These are phyloP conservation scores for Rhodotorula sp. DNA, from an alignment of 1,284 basidiomycete genomes.

Conservation along the genomic window DNA sequence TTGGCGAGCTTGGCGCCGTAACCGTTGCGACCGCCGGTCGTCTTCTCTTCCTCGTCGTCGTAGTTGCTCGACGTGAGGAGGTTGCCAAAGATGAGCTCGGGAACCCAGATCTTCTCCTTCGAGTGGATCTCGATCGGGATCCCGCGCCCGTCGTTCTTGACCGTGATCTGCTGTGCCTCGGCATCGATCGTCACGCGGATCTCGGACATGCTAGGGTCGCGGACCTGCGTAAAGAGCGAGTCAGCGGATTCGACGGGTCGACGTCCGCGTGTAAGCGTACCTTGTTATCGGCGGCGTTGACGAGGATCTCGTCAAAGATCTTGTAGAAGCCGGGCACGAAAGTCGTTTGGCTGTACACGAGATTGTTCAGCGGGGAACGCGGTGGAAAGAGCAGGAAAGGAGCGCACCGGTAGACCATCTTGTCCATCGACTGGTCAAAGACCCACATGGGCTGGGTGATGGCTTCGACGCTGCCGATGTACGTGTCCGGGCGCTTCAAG, in stretches of 20 bases:
- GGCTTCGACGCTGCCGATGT: slow-evolving; percentile 91
- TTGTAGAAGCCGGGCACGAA: slow-evolving; percentile 99
- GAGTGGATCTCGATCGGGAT: slow-evolving; percentile 97
- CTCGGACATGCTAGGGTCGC: slow-evolving; percentile 82
- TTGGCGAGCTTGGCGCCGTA: slow-evolving; percentile 98
- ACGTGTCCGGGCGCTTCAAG: slow-evolving; percentile 93
- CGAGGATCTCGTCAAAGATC: slow-evolving; percentile 98
- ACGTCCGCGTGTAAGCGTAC: no score
- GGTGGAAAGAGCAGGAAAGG: background rate
- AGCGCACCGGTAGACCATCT: slow-evolving; percentile 67
- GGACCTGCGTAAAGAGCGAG: slow-evolving; percentile 62
- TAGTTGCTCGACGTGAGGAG: slow-evolving; percentile 96
- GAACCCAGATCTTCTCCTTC: slow-evolving; percentile 92
- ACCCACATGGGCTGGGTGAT: slow-evolving; percentile 88
- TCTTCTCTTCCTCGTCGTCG: slow-evolving; percentile 98
- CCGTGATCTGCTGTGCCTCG: slow-evolving; percentile 81
- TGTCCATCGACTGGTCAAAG: slow-evolving; percentile 73
- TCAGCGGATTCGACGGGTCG: no score
- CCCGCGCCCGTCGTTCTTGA: slow-evolving; percentile 94
- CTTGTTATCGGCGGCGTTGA: slow-evolving; percentile 99
- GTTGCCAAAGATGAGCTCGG: slow-evolving; percentile 96
- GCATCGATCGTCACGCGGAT: slow-evolving; percentile 84
- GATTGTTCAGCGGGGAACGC: background rate
- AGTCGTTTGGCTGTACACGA: slow-evolving; percentile 57
- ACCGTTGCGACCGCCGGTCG: slow-evolving; percentile 97